Percentiles rank a stretch among this genome's conserved stretches.
Conservation (phyloP, 495 filamentous ascomycete species). For the Cladorrhinum samala region DNA sequence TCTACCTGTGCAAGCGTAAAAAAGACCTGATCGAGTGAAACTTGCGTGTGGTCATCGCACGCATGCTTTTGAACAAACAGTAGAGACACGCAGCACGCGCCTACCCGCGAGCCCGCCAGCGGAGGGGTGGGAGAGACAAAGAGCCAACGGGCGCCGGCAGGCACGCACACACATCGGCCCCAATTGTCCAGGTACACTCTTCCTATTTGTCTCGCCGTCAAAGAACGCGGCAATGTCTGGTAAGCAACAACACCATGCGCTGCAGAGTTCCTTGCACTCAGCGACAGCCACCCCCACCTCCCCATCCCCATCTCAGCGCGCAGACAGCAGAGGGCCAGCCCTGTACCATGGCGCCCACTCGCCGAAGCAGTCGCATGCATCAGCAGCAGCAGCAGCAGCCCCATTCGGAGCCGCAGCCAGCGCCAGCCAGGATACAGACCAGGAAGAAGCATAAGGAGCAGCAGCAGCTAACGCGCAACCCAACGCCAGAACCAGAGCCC, state of each 20-base stretch:
- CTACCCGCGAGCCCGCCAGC: not conserved
- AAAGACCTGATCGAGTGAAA: constrained; percentile 22
- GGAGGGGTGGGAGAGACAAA: constrained; percentile 2
- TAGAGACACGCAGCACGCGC: constrained; percentile 19
- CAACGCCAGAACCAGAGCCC: constrained; percentile 59
- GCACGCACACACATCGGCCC: not conserved
- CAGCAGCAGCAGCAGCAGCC: not conserved
- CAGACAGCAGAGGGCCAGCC: not conserved
- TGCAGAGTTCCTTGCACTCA: constrained; percentile 2
- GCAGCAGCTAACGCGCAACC: constrained; percentile 18
- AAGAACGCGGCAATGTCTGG: constrained; percentile 27
- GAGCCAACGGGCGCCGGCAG: not conserved
- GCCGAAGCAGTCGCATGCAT: constrained; percentile 1
- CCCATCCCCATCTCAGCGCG: constrained; percentile 1
- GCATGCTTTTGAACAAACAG: constrained; percentile 28
- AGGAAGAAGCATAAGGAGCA: not conserved
- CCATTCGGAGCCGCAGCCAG: not conserved
- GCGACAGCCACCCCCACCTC: constrained; percentile 1
- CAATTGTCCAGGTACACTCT: constrained; percentile 3
- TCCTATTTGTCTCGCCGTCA: constrained; percentile 9
- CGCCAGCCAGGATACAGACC: not conserved
- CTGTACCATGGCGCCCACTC: constrained; percentile 2
- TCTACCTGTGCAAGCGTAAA: constrained; percentile 24
- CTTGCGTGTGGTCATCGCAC: constrained; percentile 24
- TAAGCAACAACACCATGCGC: constrained; percentile 23